Evolutionary conservation across 1,284 basidiomycete species (phyloP).

Genomic region (Leccinum cinnamomeum): DNA sequence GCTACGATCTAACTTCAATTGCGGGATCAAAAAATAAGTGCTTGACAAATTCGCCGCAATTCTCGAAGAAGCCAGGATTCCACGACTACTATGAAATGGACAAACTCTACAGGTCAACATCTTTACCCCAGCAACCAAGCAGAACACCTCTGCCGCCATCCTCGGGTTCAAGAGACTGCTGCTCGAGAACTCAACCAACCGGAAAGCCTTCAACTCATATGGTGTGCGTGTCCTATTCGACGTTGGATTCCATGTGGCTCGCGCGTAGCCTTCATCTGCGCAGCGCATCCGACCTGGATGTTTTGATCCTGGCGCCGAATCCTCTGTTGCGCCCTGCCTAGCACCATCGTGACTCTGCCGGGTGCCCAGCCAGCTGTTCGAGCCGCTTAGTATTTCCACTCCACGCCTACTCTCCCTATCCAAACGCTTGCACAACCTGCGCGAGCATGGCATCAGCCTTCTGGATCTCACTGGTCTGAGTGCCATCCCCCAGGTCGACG

Average conservation of each 20-base stretch:
- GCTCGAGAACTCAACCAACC: conserved; percentile 96
- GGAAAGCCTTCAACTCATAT: conserved; percentile 96
- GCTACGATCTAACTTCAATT: conserved; percentile 95
- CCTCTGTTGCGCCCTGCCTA: conserved; percentile 49
- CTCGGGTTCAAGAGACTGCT: conserved; percentile 87
- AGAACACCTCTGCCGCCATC: conserved; percentile 69
- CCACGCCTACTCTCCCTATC: conserved; percentile 48
- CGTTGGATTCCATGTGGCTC: conserved; percentile 14
- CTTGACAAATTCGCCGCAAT: conserved; percentile 94
- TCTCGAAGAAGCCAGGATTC: conserved; percentile 72
- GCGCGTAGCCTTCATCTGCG: conserved; percentile 12
- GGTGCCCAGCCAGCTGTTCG: conserved; percentile 67
- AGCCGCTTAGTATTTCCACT: conserved; percentile 76
- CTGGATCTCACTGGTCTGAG: too few relatives aligned
- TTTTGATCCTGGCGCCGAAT: conserved; percentile 83
- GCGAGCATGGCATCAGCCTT: too few relatives aligned
- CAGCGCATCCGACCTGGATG: conserved; percentile 91
- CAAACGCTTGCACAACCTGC: too few relatives aligned
- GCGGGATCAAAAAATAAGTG: conserved; percentile 80
- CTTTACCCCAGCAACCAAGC: conserved; percentile 80
- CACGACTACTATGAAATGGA: conserved; percentile 77
- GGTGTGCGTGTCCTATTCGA: conserved; percentile 64
- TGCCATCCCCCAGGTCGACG: too few relatives aligned
- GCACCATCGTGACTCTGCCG: too few relatives aligned
- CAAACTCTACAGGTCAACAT: conserved; percentile 67